These are phyloP conservation scores for Nannizziopsis arthrosporioides DNA, from an alignment of 2,329 filamentous ascomycete species.

Conservation along the genomic window DNA sequence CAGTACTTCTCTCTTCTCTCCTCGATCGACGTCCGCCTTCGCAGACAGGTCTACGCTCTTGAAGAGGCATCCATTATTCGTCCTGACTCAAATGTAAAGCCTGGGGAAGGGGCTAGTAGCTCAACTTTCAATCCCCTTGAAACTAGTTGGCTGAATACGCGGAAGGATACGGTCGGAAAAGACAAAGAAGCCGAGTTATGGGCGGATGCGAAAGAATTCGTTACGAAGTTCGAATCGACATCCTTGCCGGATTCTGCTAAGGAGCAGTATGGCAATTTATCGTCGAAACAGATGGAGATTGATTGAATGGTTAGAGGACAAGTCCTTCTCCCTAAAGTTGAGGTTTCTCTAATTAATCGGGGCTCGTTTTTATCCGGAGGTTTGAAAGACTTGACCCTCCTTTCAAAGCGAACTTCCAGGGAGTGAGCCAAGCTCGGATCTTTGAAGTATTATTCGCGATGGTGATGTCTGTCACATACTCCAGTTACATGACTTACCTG, in stretches of 20 bases:
- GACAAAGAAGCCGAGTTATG: conserved; percentile 78
- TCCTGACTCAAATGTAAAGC: conserved; percentile 28
- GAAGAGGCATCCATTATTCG: conserved; percentile 68
- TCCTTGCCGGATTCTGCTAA: conserved; percentile 5
- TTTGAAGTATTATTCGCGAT: no score
- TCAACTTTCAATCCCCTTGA: conserved; percentile 53
- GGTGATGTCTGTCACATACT: no score
- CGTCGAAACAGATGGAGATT: conserved; percentile 30
- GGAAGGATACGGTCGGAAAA: conserved; percentile 66
- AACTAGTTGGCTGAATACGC: conserved; percentile 79
- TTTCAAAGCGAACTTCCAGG: no score
- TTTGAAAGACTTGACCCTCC: no score
- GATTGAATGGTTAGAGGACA: conserved; percentile 20
- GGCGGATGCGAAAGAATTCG: conserved; percentile 47
- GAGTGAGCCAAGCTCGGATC: no score
- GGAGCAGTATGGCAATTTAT: neutral
- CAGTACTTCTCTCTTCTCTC: conserved; percentile 64
- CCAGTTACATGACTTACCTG: no score
- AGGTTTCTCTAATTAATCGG: no score
- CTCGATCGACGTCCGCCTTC: conserved; percentile 60
- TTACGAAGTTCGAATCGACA: conserved; percentile 32
- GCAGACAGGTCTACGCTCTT: conserved; percentile 63
- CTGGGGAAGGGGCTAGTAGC: conserved; percentile 23
- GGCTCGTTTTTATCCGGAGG: no score
- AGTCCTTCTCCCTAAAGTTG: neutral